These are phyloP conservation scores for Taphrina pruni DNA, from an alignment of 1,139 yeast genomes.

Conservation along the genomic window DNA sequence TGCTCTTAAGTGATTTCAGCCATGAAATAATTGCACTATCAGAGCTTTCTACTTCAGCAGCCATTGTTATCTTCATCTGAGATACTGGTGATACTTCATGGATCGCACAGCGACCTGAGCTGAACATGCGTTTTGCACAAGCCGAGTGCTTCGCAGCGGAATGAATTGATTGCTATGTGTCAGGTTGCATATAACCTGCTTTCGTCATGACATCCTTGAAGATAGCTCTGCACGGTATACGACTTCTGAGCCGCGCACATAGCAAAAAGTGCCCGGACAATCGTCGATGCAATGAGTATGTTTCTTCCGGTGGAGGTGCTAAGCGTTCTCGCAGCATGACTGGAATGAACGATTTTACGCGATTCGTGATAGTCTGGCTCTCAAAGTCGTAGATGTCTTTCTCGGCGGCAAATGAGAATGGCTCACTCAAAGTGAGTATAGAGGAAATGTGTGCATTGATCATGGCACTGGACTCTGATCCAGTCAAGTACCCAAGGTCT, in stretches of 20 bases:
- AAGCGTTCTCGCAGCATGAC: slow-evolving; percentile 89
- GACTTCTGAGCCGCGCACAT: slow-evolving; percentile 84
- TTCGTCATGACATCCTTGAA: slow-evolving; percentile 71
- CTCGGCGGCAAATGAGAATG: slow-evolving; percentile 64
- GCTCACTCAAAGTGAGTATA: slow-evolving; percentile 89
- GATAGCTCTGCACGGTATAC: slow-evolving; percentile 78
- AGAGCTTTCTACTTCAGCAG: background rate
- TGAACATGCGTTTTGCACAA: background rate
- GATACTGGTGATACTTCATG: background rate
- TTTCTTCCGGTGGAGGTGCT: slow-evolving; percentile 98
- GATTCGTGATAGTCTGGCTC: slow-evolving; percentile 87
- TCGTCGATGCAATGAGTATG: slow-evolving; percentile 91
- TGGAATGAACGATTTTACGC: slow-evolving; percentile 84
- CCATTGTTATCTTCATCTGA: background rate
- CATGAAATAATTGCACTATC: background rate
- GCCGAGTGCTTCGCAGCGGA: no score
- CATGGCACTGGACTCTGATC: slow-evolving; percentile 67
- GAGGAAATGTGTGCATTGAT: slow-evolving; percentile 90
- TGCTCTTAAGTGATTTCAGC: background rate
- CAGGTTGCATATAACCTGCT: slow-evolving; percentile 21
- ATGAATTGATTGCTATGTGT: slow-evolving; percentile 9
- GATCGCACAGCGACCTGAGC: background rate
- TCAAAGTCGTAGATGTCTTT: slow-evolving; percentile 66
- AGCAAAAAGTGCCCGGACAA: slow-evolving; percentile 90
- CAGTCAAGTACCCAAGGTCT: slow-evolving; percentile 87